Evolutionary conservation across 305 asterid genomes (phyloP), one percentile per base, ranked within the genome.

Genomic region (Nicotiana rustica): DNA sequence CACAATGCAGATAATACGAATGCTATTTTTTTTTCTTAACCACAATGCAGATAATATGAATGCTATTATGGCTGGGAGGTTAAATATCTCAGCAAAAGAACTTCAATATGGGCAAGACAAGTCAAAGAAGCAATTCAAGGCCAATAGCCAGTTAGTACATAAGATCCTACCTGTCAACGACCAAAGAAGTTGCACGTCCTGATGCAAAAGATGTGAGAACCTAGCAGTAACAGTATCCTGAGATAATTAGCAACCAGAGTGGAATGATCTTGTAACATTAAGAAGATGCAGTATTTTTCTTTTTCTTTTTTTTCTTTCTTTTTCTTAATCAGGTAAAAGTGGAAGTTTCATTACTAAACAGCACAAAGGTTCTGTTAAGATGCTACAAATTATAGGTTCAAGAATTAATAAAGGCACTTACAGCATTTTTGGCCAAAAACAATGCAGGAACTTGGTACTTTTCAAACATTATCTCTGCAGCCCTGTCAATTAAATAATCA

Each of bases 131-230:
- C 59, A 61, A 82, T 18, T 56, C 60, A 78, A 59, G 18, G 21
- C n/a, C 17, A 6, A 57, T 81, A 14, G 14, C 21, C 13, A 44
- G 19, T 7, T 73, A 76, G 76, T 78, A 80, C 31, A 69, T 78
- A 84, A 60, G 35, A 82, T 84, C 93, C 86, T 88, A 96, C 99
- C 99, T 92, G 87, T 96, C 99, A 86, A 96, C 97, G 10, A 96
- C 99, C 88, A 96, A 87, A 83, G 99, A 91, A 77, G 98, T 96
- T 83, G 99, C 97, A 79, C 99, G 98, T 67, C 98, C 99, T 75
- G 99, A 92, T 69, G 99, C 99, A 89, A 96, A 96, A 83, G 99
- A 94, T 82, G 99, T 94, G 85, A 96, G 97, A 85, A 96, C 99
- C 98, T 94, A 89, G 83, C 76, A 85, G 57, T 49, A 85, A 77